These are phyloP conservation scores for Boletus eberwhitei DNA, from an alignment of 768 basidiomycete species.

Conservation along the genomic window DNA sequence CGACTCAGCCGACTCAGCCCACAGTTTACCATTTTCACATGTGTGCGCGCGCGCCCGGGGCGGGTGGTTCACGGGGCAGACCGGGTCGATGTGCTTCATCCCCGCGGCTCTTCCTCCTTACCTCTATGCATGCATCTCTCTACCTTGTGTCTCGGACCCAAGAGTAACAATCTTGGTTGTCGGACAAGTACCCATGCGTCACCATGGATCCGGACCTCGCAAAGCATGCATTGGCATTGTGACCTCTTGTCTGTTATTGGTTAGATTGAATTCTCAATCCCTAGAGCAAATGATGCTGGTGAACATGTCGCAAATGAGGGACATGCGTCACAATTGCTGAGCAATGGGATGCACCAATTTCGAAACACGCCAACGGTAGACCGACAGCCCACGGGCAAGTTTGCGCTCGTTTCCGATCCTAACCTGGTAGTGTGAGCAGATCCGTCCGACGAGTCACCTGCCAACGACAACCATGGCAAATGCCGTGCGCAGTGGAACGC, in stretches of 20 bases:
- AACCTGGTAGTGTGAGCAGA: no score
- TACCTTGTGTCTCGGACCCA: no score
- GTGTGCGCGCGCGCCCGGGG: neutral
- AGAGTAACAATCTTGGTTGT: no score
- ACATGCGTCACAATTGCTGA: neutral
- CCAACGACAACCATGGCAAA: no score
- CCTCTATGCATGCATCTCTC: neutral
- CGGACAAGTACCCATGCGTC: neutral
- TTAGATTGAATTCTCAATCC: neutral
- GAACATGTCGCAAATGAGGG: neutral
- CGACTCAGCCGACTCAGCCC: neutral
- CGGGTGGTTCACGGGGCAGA: neutral
- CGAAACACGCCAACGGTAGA: neutral
- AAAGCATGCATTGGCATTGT: neutral
- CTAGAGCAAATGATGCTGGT: neutral
- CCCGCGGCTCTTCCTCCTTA: neutral
- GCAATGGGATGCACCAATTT: neutral
- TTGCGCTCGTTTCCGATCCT: no score
- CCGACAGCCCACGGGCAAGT: no score
- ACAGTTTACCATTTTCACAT: no score
- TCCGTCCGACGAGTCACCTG: no score
- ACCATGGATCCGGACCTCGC: slow-evolving; percentile 2
- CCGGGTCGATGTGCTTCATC: neutral
- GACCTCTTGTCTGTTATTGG: neutral
- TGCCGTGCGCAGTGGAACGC: no score